phyloP scores from a whole-genome alignment of 441 rosid species.

The Syzygium syzygioides region DNA sequence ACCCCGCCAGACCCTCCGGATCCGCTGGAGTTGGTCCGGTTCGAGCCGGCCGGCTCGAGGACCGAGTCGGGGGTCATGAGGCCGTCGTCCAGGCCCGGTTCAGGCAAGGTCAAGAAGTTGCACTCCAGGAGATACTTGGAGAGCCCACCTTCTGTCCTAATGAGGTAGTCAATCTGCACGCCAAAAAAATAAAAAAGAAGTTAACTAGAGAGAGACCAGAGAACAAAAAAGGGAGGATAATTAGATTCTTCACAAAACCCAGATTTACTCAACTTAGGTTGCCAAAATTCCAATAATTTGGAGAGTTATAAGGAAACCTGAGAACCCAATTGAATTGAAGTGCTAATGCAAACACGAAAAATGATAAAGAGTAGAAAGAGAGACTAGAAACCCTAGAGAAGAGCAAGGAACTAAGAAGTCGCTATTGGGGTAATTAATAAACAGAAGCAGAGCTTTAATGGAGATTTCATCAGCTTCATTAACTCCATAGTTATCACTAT shows the following conservation, averaged over 20 bases:
- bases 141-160: slow-evolving; percentile 46
- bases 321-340: background rate
- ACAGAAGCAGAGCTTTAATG: background rate
- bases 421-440: background rate
- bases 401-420: background rate
- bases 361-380: background rate
- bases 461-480: background rate
- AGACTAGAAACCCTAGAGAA: background rate
- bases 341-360: background rate
- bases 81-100: slow-evolving; percentile 37
- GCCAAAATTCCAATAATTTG: background rate
- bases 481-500: background rate
- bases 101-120: slow-evolving; percentile 51
- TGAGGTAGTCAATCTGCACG: slow-evolving; percentile 48
- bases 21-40: slow-evolving; percentile 25
- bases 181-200: background rate
- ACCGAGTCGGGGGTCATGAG: slow-evolving; percentile 57
- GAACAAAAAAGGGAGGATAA: background rate
- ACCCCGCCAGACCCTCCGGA: slow-evolving; percentile 53
- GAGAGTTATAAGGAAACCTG: background rate
- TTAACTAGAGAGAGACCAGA: background rate
- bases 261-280: background rate
- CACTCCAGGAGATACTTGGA: slow-evolving; percentile 57
- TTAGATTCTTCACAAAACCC: background rate
- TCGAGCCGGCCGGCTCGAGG: slow-evolving; percentile 49